Percentiles rank a stretch among this genome's conserved stretches.
Evolutionary conservation across 257 asterid species (phyloP).

Genomic region (Leonotis leonurus): DNA sequence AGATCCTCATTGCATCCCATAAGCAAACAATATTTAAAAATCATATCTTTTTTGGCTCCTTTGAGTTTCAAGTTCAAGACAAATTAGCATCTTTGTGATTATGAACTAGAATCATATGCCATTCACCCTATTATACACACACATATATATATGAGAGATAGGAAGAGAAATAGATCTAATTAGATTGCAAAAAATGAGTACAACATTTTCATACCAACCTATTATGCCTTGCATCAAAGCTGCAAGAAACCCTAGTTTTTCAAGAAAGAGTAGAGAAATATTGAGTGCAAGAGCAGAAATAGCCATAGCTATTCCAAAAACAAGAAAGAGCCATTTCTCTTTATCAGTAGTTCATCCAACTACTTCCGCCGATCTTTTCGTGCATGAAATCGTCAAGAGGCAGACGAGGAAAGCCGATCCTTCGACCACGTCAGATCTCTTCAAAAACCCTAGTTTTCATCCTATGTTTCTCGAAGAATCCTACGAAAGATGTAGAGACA

Average conservation of each 20-base stretch:
- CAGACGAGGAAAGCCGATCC: constrained; percentile 32
- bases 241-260: constrained; percentile 5
- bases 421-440: neutral
- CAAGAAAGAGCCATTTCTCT: neutral
- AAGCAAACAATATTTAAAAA: constrained; percentile 13
- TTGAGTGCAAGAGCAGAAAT: constrained; percentile 28
- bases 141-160: too few relatives aligned
- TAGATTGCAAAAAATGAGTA: constrained; percentile 33
- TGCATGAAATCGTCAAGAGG: constrained; percentile 47
- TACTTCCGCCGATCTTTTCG: constrained; percentile 29
- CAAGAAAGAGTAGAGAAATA: too few relatives aligned
- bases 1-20: constrained; percentile 32
- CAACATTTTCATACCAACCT: constrained; percentile 29
- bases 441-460: constrained; percentile 27
- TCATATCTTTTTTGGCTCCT: neutral
- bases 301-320: constrained; percentile 40
- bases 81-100: constrained; percentile 33
- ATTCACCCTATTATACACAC: too few relatives aligned
- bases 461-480: constrained; percentile 66
- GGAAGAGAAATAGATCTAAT: neutral
- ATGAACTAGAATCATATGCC: constrained; percentile 17
- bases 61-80: constrained; percentile 19
- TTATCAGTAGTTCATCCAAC: constrained; percentile 36
- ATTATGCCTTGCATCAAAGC: constrained; percentile 23
- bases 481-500: constrained; percentile 56